Evolutionary conservation across 2,329 filamentous ascomycete species (phyloP).

Genomic region (Fusarium sp.): DNA sequence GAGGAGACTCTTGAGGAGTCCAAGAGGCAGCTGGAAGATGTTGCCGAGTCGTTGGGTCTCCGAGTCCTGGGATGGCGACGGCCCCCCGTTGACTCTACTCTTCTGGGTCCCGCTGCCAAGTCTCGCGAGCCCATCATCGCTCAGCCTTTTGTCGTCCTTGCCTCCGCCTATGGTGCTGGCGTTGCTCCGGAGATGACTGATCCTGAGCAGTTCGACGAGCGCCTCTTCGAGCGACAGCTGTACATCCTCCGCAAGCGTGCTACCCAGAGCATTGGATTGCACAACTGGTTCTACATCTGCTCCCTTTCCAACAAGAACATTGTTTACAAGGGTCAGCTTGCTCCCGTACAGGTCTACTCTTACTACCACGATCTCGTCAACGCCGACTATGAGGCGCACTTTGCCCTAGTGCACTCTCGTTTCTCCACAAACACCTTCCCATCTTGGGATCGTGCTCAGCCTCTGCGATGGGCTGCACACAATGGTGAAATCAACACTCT

Average conservation of each 20-base stretch:
- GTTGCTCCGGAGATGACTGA: slow-evolving; percentile 83
- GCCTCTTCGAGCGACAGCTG: slow-evolving; percentile 89
- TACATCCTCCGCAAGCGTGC: slow-evolving; percentile 95
- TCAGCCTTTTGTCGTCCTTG: slow-evolving; percentile 93
- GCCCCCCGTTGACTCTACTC: slow-evolving; percentile 91
- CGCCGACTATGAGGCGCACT: slow-evolving; percentile 96
- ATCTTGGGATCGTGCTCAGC: slow-evolving; percentile 97
- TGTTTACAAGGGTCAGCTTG: slow-evolving; percentile 97
- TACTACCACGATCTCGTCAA: slow-evolving; percentile 98
- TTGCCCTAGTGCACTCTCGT: slow-evolving; percentile 94
- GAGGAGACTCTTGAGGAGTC: slow-evolving; percentile 90
- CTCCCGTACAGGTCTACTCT: slow-evolving; percentile 94
- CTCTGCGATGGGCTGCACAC: slow-evolving; percentile 95
- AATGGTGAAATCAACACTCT: slow-evolving; percentile 99
- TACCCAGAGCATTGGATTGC: slow-evolving; percentile 91
- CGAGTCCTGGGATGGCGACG: slow-evolving; percentile 96
- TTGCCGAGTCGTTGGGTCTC: slow-evolving; percentile 87
- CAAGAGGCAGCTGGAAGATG: slow-evolving; percentile 91
- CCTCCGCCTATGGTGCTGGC: slow-evolving; percentile 84
- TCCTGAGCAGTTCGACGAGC: slow-evolving; percentile 82
- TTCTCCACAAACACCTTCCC: slow-evolving; percentile 99
- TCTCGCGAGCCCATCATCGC: slow-evolving; percentile 95
- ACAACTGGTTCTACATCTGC: slow-evolving; percentile 99
- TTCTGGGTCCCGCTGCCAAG: slow-evolving; percentile 90
- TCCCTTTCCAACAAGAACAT: slow-evolving; percentile 98